These are phyloP conservation scores for Erythrophleum ivorense DNA, from an alignment of 331 rosid genomes.

Conservation along the genomic window DNA sequence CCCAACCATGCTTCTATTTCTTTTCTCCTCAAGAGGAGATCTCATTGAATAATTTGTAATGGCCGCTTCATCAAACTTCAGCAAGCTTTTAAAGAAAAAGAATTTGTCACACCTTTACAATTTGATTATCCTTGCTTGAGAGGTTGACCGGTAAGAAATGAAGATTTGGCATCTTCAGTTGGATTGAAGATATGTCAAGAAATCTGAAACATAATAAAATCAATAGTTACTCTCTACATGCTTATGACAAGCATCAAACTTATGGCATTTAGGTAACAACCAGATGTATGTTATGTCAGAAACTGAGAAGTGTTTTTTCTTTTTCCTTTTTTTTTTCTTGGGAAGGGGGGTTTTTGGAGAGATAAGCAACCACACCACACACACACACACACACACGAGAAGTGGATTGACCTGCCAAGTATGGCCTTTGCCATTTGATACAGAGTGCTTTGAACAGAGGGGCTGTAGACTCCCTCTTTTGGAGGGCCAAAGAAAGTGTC, in stretches of 20 bases:
- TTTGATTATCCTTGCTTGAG: constrained; percentile 62
- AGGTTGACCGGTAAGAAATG: constrained; percentile 91
- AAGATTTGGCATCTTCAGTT: constrained; percentile 92
- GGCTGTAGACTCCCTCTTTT: constrained; percentile 79
- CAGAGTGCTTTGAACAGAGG: constrained; percentile 93
- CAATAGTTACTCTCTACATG: constrained; percentile 15
- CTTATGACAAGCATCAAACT: constrained; percentile 15
- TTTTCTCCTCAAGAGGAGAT: not conserved
- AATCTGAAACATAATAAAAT: constrained; percentile 59
- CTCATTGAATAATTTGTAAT: not conserved
- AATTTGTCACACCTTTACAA: constrained; percentile 75
- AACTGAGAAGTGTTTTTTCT: not conserved
- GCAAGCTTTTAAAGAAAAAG: constrained; percentile 27
- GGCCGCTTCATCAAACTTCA: constrained; percentile 16
- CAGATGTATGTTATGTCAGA: not conserved
- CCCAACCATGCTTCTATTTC: not conserved
- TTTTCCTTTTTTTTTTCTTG: too few species aligned
- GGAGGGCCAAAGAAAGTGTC: constrained; percentile 85
- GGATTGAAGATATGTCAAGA: constrained; percentile 68
- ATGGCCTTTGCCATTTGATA: constrained; percentile 81
- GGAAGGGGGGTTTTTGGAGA: not conserved
- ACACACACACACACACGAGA: constrained; percentile 27
- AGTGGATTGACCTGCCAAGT: constrained; percentile 67
- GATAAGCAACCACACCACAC: not conserved
- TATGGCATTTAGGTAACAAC: constrained; percentile 5